phyloP scores from a whole-genome alignment of 139 green algal genomes.

The Chlorella sorokiniana region DNA sequence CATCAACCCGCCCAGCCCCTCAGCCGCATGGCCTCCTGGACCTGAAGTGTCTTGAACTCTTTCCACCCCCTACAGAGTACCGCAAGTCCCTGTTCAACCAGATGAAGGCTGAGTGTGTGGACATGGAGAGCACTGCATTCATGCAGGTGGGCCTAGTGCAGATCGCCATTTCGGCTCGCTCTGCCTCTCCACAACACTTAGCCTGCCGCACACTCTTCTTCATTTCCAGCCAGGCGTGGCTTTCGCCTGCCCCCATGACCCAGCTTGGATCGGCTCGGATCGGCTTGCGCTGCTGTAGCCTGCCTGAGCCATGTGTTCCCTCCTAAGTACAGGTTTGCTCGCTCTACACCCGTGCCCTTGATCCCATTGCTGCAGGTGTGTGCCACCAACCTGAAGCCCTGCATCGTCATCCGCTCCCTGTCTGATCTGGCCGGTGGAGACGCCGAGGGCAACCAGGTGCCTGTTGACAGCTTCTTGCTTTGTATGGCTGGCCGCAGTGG shows the following conservation, averaged over 20 bases:
- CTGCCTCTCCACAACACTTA: too few species aligned
- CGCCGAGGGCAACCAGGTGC: constrained; percentile 9
- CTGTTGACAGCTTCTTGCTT: too few species aligned
- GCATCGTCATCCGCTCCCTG: constrained; percentile 14
- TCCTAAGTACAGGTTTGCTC: too few species aligned
- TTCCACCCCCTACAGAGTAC: neutral
- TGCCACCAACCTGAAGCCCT: constrained; percentile 3
- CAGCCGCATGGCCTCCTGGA: neutral
- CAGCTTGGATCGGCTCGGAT: too few species aligned
- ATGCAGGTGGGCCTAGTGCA: constrained; percentile 11
- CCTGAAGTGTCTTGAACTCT: neutral
- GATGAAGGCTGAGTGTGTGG: neutral
- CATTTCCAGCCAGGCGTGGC: too few species aligned
- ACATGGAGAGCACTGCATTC: constrained; percentile 1
- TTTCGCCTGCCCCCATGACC: too few species aligned
- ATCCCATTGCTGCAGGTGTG: neutral
- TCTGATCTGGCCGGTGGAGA: constrained; percentile 7
- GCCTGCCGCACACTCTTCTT: too few species aligned
- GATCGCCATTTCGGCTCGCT: too few species aligned
- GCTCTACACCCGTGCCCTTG: neutral
- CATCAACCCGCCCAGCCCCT: too few species aligned
- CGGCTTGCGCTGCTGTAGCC: too few species aligned
- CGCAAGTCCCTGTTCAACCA: neutral
- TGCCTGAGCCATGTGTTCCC: too few species aligned
- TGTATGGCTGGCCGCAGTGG: too few species aligned